These are phyloP conservation scores for Fusarium concolor DNA, from an alignment of 2,329 filamentous ascomycete genomes.

Conservation along the genomic window DNA sequence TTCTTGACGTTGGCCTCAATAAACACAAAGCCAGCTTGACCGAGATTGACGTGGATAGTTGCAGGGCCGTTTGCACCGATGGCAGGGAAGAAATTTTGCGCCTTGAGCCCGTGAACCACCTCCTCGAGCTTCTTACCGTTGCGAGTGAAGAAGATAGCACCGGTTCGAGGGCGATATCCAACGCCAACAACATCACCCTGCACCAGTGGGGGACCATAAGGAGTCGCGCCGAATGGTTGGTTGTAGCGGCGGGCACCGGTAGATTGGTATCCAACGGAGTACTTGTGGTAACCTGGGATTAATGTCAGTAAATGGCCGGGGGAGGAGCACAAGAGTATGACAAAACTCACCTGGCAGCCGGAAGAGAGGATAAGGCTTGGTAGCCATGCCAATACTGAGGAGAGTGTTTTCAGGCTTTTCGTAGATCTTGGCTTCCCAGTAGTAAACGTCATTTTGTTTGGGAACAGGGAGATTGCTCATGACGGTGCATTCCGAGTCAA, in stretches of 20 bases:
- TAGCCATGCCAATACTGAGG: slow-evolving; percentile 92
- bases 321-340: slow-evolving; percentile 7
- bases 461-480: slow-evolving; percentile 96
- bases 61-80: slow-evolving; percentile 96
- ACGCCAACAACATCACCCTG: slow-evolving; percentile 97
- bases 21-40: slow-evolving; percentile 97
- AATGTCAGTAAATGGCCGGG: slow-evolving; percentile 37
- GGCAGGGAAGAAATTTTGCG: slow-evolving; percentile 97
- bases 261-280: slow-evolving; percentile 91
- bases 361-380: slow-evolving; percentile 97
- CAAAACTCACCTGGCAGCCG: slow-evolving; percentile 81
- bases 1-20: slow-evolving; percentile 99
- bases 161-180: slow-evolving; percentile 92
- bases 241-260: slow-evolving; percentile 89
- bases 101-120: slow-evolving; percentile 90
- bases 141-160: slow-evolving; percentile 96
- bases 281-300: slow-evolving; percentile 83
- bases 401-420: slow-evolving; percentile 92
- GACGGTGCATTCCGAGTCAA: slow-evolving; percentile 96
- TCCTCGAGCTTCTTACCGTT: slow-evolving; percentile 98
- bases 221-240: slow-evolving; percentile 84
- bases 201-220: slow-evolving; percentile 85
- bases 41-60: slow-evolving; percentile 95
- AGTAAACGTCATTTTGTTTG: slow-evolving; percentile 99
- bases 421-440: slow-evolving; percentile 99